phyloP scores from a whole-genome alignment of 805 yeast genomes.

The Ogataea polymorpha region DNA sequence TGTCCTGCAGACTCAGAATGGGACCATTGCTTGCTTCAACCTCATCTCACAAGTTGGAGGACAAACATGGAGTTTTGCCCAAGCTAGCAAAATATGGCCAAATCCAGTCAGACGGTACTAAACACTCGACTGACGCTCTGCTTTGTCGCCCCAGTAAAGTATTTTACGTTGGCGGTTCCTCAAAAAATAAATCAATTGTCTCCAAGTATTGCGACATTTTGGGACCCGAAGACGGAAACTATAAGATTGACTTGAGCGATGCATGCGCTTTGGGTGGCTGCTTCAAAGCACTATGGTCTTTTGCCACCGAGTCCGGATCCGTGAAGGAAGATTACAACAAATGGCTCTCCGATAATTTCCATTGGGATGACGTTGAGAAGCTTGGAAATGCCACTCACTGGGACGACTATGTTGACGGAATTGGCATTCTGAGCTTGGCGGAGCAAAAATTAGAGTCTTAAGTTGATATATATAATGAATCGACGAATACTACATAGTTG shows the following conservation, averaged over 20 bases:
- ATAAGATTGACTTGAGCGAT: conserved; percentile 71
- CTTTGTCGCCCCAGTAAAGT: conserved; percentile 62
- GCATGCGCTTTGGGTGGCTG: conserved; percentile 95
- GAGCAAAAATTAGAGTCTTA: conserved; percentile 31
- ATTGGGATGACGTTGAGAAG: conserved; percentile 46
- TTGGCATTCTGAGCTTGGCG: conserved; percentile 47
- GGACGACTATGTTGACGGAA: conserved; percentile 50
- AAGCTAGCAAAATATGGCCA: conserved; percentile 38
- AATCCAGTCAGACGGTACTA: conserved; percentile 47
- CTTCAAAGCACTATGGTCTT: conserved; percentile 77
- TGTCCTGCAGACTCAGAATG: conserved; percentile 76
- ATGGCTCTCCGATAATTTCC: conserved; percentile 45
- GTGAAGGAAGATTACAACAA: conserved; percentile 36
- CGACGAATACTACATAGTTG: conserved; percentile 41
- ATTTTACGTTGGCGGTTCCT: conserved; percentile 86
- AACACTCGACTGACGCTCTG: conserved; percentile 42
- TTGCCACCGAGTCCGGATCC: conserved; percentile 31
- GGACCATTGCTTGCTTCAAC: conserved; percentile 64
- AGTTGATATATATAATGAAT: conserved; percentile 1
- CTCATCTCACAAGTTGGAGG: conserved; percentile 4
- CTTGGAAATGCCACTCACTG: conserved; percentile 41
- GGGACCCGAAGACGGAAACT: conserved; percentile 65
- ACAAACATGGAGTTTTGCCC: conserved; percentile 19
- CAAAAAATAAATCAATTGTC: conserved; percentile 67
- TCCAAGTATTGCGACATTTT: conserved; percentile 65